Conservation (phyloP, 768 basidiomycete species). For the Pleurotus eryngii region DNA sequence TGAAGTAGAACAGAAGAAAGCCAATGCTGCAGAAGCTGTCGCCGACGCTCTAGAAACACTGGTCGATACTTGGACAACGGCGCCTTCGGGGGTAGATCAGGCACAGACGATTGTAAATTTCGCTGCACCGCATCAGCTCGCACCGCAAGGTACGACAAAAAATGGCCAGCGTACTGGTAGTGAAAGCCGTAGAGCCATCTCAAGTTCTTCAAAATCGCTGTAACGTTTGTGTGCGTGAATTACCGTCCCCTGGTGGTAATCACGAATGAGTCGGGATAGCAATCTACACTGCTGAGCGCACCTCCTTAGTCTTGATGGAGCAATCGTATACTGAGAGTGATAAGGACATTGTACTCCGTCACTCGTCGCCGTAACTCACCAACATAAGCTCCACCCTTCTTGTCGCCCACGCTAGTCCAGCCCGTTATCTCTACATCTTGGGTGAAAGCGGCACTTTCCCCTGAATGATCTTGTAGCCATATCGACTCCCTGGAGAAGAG, state of each 20-base stretch:
- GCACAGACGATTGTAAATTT: constrained; percentile 45
- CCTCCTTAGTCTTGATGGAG: constrained; percentile 64
- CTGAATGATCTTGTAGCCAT: constrained; percentile 61
- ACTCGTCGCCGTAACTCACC: constrained; percentile 33
- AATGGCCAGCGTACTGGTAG: constrained; percentile 43
- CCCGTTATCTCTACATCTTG: constrained; percentile 63
- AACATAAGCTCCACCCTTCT: constrained; percentile 55
- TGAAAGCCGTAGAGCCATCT: constrained; percentile 41
- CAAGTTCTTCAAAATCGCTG: constrained; percentile 58
- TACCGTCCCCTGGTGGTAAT: constrained; percentile 42
- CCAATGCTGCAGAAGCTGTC: constrained; percentile 63
- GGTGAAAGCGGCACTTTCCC: constrained; percentile 54
- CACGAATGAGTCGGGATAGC: background rate
- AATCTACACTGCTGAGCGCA: constrained; percentile 10
- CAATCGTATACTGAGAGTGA: constrained; percentile 57
- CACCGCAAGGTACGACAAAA: background rate
- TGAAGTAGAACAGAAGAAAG: constrained; percentile 62
- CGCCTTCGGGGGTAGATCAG: constrained; percentile 64
- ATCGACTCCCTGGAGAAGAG: constrained; percentile 63
- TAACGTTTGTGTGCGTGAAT: constrained; percentile 70
- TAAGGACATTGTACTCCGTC: background rate
- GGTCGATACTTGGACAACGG: constrained; percentile 65
- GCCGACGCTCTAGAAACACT: constrained; percentile 62
- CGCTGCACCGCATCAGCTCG: constrained; percentile 27
- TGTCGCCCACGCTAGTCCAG: constrained; percentile 73